Base-by-base conservation (phyloP, 2,329 filamentous ascomycete genomes). In the Claviceps spartinae region DNA sequence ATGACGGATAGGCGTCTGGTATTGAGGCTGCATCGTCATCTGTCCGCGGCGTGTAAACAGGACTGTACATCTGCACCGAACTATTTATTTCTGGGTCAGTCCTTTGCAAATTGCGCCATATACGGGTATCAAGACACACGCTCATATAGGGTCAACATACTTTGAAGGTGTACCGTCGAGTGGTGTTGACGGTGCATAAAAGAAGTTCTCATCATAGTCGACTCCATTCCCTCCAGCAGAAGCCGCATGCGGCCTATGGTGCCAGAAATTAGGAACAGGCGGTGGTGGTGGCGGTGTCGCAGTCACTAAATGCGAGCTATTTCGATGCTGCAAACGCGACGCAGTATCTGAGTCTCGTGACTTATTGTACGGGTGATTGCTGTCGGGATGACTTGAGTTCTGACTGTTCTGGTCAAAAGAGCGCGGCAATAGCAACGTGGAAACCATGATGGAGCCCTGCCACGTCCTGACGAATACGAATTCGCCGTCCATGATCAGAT, bases 401-500 rank as follows among this genome's bases (percentile, higher is more conserved):
- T 18, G 18, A 18, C 18, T 18, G 18, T 18, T 18, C 24, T 49
- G 47, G 34, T 49, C 51, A 3, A 45, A 44, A 4, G 51, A 52
- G 5, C 40, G 51, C n/a, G 51, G 51, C 13, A 52, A 22, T 18
- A 52, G 34, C 22, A 47, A 44, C 18, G 46, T 52, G 5, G 51
- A 52, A 43, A 52, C 51, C 47, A 49, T 49, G 47, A 52, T 36
- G 47, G 26, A 40, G 41, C 51, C 51, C 41, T 52, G 51, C 51
- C 51, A 52, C n/a, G 51, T 52, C 8, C 22, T 52, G 40, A 52
- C 51, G 34, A 47, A 30, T 16, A 52, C 14, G 4, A 52, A 52
- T 16, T 52, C 40, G 51, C 36, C 51, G 37, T 52, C 47, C 51
- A 52, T 52, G 34, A n/a, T 20, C 41, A 7, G 41, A n/a, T 43